phyloP scores from a whole-genome alignment of 495 filamentous ascomycete genomes.

The Pyrenula massariospora region DNA sequence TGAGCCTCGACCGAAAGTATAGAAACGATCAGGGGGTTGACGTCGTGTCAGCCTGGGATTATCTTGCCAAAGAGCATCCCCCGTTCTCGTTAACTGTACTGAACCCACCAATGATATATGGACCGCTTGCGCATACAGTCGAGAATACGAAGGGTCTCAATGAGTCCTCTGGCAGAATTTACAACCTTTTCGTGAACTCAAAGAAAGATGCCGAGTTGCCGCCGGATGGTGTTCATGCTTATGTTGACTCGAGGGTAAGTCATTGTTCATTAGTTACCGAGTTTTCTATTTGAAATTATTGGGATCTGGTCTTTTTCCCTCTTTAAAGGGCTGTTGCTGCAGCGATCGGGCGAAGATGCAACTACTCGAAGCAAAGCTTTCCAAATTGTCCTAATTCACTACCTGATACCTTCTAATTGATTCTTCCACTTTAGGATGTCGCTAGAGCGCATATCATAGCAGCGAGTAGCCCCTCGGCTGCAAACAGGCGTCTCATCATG shows the following conservation, averaged over 20 bases:
- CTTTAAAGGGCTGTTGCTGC: too few relatives aligned
- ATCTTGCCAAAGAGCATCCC: conserved; percentile 17
- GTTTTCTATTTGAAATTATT: too few relatives aligned
- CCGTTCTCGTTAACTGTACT: conserved; percentile 24
- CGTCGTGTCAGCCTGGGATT: conserved; percentile 18
- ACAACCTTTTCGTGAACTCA: neutral
- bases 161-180: conserved; percentile 6
- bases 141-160: conserved; percentile 13
- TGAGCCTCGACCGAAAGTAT: neutral
- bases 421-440: conserved; percentile 12
- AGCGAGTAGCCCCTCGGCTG: conserved; percentile 12
- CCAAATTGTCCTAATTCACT: too few relatives aligned
- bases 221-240: neutral
- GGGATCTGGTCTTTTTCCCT: too few relatives aligned
- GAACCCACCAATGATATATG: conserved; percentile 21
- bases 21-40: too few relatives aligned
- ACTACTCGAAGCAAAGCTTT: too few relatives aligned
- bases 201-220: neutral
- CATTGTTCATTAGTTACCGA: too few relatives aligned
- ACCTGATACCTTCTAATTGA: neutral
- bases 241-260: neutral
- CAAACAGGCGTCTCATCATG: conserved; percentile 22
- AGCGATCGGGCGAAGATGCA: too few relatives aligned
- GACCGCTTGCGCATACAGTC: conserved; percentile 21
- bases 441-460: conserved; percentile 23